Evolutionary conservation across 2,329 filamentous ascomycete species (phyloP), one percentile per base, ranked within the genome.

Genomic region (Trichoderma endophyticum): DNA sequence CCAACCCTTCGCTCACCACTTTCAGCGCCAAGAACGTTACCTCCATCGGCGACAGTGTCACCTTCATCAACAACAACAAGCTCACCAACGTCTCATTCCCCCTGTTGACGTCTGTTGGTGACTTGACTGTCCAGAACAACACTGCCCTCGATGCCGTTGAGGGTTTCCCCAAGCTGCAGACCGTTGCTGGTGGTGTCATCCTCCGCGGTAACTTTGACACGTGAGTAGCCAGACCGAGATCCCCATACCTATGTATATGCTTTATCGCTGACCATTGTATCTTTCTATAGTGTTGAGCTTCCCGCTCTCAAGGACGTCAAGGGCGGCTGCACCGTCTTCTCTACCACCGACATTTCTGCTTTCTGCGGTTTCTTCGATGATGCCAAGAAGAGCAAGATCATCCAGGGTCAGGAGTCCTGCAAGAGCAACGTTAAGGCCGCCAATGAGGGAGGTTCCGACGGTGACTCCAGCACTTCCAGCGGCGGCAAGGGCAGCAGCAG

Each of bases 41-140:
- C 73, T 78, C 83, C 36, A 87, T 93, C 72, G 86, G 87, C 67
- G 79, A 84, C 67, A 79, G 78, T 21, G 78, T 92, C 73, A 89
- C 89, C 4, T 89, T 92, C 77, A 86, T 89, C 80, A 87, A 87
- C 83, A 92, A 92, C 85, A 81, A 82, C 56, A 80, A 85, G 73
- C 84, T 92, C 65, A 81, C 84, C 80, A 97, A 97, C 88, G 86
- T 98, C 82, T 90, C 91, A 73, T 88, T 97, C 83, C 91, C 92
- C 62, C 61, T 80, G 26, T 86, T 98, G 63, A 73, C 72, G 60
- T 87, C 85, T 75, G 87, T 83, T 70, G 95, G 93, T 84, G 93
- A 92, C 81, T 89, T 97, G 81, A 90, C 92, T 77, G 89, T 99
- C 79, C 91, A 93, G 83, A 97, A 97, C 89, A 98, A 98, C 91